Conservation (phyloP, 768 basidiomycete species). For the Hypholoma fasciculare region DNA sequence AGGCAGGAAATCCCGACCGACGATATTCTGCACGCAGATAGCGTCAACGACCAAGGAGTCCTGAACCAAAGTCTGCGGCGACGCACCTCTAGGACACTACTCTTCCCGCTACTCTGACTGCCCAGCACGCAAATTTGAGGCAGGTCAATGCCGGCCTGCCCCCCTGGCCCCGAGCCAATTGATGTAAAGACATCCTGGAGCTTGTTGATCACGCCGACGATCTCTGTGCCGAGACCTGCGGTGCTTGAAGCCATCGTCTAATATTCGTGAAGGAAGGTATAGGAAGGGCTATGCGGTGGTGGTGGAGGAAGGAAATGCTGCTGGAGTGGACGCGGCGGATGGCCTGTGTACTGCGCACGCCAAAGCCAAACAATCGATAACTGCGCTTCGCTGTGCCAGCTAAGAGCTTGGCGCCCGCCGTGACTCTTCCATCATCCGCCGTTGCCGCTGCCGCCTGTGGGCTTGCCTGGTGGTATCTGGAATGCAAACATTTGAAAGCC, state of each 20-base stretch:
- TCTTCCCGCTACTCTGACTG: conserved; percentile 92
- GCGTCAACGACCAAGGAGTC: neutral
- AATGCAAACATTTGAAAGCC: no score
- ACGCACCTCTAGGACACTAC: conserved; percentile 86
- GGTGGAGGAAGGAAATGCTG: conserved; percentile 16
- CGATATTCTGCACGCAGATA: conserved; percentile 72
- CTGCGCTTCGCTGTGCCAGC: neutral
- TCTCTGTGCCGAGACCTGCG: conserved; percentile 76
- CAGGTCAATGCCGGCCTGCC: conserved; percentile 76
- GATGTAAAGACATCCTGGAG: conserved; percentile 90
- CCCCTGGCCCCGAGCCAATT: conserved; percentile 60
- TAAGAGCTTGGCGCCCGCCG: no score
- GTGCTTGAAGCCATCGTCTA: conserved; percentile 54
- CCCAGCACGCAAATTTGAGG: conserved; percentile 92
- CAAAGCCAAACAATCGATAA: conserved; percentile 23
- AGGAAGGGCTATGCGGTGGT: conserved; percentile 15
- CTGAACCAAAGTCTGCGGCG: neutral
- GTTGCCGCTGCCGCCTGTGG: no score
- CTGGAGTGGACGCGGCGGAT: conserved; percentile 15
- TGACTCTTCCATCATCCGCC: no score
- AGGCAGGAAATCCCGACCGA: conserved; percentile 97
- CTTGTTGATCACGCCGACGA: conserved; percentile 82
- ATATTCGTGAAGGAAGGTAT: conserved; percentile 15
- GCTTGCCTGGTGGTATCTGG: no score
- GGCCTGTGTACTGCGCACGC: conserved; percentile 26